Evolutionary conservation across 176 grass and related monocot genomes (phyloP).

Genomic region (Puya raimondii): DNA sequence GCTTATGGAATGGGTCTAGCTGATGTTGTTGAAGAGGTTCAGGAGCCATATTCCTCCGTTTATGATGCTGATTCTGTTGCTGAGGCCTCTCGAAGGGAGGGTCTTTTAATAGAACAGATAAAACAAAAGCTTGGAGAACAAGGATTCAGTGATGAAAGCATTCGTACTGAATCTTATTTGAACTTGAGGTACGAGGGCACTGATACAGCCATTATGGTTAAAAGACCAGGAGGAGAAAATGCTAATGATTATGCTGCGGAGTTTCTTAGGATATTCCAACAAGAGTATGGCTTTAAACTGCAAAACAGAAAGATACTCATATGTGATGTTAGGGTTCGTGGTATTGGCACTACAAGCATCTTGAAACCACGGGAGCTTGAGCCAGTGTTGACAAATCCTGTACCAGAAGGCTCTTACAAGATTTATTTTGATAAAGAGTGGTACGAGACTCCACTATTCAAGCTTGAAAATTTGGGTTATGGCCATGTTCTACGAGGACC

Average conservation of each 20-base stretch:
- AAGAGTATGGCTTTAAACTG: conserved; percentile 93
- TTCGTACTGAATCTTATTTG: conserved; percentile 66
- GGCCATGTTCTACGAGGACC: conserved; percentile 59
- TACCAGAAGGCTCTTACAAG: conserved; percentile 51
- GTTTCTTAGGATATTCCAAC: conserved; percentile 76
- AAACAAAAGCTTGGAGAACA: conserved; percentile 63
- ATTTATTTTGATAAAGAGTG: conserved; percentile 74
- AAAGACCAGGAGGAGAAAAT: conserved; percentile 38
- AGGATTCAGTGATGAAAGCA: conserved; percentile 70
- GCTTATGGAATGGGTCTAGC: conserved; percentile 97
- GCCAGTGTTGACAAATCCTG: conserved; percentile 28
- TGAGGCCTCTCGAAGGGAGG: conserved; percentile 65
- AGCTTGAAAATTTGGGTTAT: conserved; percentile 80
- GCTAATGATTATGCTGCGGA: conserved; percentile 63
- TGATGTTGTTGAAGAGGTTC: conserved; percentile 90
- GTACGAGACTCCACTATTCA: conserved; percentile 63
- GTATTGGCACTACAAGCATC: conserved; percentile 75
- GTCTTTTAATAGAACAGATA: conserved; percentile 52
- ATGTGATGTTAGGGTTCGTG: conserved; percentile 84
- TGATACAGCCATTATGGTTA: conserved; percentile 95
- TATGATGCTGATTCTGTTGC: conserved; percentile 54
- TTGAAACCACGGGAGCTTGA: conserved; percentile 59
- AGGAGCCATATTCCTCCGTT: conserved; percentile 83
- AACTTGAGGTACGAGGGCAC: conserved; percentile 97
- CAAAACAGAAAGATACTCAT: conserved; percentile 83